These are phyloP conservation scores for Penicillium sp. DNA, from an alignment of 2,329 filamentous ascomycete genomes.

Conservation along the genomic window DNA sequence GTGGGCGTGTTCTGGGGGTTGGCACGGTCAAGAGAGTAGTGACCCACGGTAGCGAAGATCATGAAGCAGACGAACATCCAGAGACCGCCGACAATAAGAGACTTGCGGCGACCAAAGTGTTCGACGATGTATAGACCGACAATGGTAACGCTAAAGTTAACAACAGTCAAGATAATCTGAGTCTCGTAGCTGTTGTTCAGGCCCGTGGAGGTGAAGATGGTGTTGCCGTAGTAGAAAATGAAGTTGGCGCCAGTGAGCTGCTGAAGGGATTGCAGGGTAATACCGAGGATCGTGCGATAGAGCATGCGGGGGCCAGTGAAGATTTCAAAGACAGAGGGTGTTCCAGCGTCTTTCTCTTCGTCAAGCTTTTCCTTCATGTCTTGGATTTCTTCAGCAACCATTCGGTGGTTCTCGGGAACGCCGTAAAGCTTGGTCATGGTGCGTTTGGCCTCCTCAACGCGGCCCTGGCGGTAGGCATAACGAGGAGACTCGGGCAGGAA, in stretches of 20 bases:
- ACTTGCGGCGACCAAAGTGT: slow-evolving; percentile 64
- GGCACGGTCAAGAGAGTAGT: slow-evolving; percentile 37
- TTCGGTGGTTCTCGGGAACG: slow-evolving; percentile 52
- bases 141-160: slow-evolving; percentile 67
- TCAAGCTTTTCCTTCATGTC: slow-evolving; percentile 60
- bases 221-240: slow-evolving; percentile 52
- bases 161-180: slow-evolving; percentile 64
- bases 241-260: slow-evolving; percentile 49
- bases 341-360: slow-evolving; percentile 46
- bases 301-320: slow-evolving; percentile 47
- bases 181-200: slow-evolving; percentile 63
- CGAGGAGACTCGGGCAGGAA: slow-evolving; percentile 58
- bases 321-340: slow-evolving; percentile 41
- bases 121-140: slow-evolving; percentile 68
- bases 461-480: slow-evolving; percentile 54
- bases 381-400: slow-evolving; percentile 52
- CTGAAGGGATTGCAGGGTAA: slow-evolving; percentile 45
- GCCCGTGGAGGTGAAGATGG: slow-evolving; percentile 64
- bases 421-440: slow-evolving; percentile 56
- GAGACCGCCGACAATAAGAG: slow-evolving; percentile 61
- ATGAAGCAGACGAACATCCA: slow-evolving; percentile 65
- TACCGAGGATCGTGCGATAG: slow-evolving; percentile 44
- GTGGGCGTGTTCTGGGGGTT: slow-evolving; percentile 42
- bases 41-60: slow-evolving; percentile 58
- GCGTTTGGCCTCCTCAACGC: slow-evolving; percentile 47